Evolutionary conservation across 805 yeast genomes (phyloP).

Genomic region (Saccharomyces eubayanus): DNA sequence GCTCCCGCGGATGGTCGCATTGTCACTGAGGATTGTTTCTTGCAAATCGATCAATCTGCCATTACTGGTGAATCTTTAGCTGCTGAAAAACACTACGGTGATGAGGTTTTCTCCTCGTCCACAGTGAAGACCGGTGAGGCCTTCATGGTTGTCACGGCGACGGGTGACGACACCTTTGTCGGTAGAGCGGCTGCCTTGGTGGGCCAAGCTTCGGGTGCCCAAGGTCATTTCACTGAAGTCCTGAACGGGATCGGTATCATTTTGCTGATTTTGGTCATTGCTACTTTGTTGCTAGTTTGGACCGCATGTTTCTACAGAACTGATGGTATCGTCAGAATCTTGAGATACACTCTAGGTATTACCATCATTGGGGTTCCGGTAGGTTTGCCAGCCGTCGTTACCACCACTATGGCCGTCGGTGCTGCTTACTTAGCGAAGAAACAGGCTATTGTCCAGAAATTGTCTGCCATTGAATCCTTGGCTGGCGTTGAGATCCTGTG

Average conservation of each 20-base stretch:
- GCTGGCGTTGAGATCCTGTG: constrained; percentile 97
- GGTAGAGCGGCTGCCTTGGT: constrained; percentile 97
- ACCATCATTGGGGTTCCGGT: constrained; percentile 98
- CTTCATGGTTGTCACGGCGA: constrained; percentile 86
- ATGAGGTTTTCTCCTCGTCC: constrained; percentile 82
- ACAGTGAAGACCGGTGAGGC: constrained; percentile 95
- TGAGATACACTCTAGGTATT: constrained; percentile 88
- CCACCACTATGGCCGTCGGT: constrained; percentile 99
- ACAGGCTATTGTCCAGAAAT: constrained; percentile 93
- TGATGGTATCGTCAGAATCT: constrained; percentile 73
- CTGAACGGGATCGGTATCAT: constrained; percentile 95
- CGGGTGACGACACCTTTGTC: constrained; percentile 91
- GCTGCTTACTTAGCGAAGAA: constrained; percentile 97
- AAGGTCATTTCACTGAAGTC: constrained; percentile 96
- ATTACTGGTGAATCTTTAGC: constrained; percentile 96
- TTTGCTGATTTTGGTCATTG: constrained; percentile 77
- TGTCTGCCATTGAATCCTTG: constrained; percentile 92
- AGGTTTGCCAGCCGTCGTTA: constrained; percentile 96
- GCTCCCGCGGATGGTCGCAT: constrained; percentile 90
- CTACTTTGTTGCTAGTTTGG: constrained; percentile 86
- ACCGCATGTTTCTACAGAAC: constrained; percentile 91
- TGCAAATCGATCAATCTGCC: constrained; percentile 94
- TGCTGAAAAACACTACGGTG: constrained; percentile 86
- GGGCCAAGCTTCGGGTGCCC: constrained; percentile 86
- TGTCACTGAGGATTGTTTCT: constrained; percentile 73